A percentile compares a stretch with the other conserved stretches of the same genome.
Conservation (phyloP, 1,284 basidiomycete genomes). For the Irpex rosettiformis region DNA sequence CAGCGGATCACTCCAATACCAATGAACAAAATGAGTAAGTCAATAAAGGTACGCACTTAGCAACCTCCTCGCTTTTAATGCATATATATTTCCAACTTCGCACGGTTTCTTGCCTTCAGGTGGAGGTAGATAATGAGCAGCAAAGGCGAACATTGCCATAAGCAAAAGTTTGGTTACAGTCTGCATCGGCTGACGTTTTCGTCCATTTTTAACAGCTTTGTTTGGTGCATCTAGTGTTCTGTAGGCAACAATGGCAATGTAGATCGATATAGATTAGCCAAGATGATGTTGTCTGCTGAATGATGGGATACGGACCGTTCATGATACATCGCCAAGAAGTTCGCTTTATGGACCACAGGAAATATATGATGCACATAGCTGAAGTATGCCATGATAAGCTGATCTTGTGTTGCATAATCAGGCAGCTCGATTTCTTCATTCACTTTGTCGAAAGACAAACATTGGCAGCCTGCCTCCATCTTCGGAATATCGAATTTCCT, state of each 20-base stretch:
- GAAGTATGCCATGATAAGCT: constrained; percentile 74
- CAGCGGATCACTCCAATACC: no score
- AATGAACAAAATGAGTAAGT: constrained; percentile 3
- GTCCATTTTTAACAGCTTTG: constrained; percentile 24
- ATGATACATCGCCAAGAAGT: constrained; percentile 66
- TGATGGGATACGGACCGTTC: constrained; percentile 39
- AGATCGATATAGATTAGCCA: not conserved
- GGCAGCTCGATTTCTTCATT: constrained; percentile 27
- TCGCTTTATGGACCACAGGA: constrained; percentile 69
- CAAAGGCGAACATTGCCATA: constrained; percentile 75
- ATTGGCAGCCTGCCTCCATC: constrained; percentile 34
- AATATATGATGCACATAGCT: constrained; percentile 77
- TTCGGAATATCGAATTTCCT: constrained; percentile 78
- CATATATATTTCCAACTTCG: constrained; percentile 65
- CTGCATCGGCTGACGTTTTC: constrained; percentile 39
- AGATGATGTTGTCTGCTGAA: not conserved
- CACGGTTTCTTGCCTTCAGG: constrained; percentile 33
- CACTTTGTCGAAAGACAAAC: constrained; percentile 49
- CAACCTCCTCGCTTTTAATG: constrained; percentile 63
- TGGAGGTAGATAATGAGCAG: constrained; percentile 59
- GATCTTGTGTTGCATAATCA: constrained; percentile 45
- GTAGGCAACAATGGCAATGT: not conserved
- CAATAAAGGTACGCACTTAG: constrained; percentile 47
- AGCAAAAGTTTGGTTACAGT: constrained; percentile 69
- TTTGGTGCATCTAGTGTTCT: constrained; percentile 8